Percentiles rank a stretch among this genome's conserved stretches.
phyloP scores from a whole-genome alignment of 257 asterid genomes.

The Dorcoceras hygrometricum region DNA sequence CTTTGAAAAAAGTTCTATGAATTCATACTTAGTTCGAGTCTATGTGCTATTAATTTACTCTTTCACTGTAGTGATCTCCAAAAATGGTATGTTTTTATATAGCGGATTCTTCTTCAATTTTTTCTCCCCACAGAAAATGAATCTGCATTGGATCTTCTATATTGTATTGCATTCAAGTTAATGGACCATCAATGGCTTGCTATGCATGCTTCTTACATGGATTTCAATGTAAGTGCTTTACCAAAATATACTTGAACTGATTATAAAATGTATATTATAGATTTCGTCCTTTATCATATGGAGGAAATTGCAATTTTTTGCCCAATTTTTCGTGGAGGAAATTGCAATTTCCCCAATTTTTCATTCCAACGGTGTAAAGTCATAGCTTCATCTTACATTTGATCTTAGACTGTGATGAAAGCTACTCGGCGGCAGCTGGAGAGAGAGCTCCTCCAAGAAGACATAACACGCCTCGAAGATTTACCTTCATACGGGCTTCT shows the following conservation, averaged over 20 bases:
- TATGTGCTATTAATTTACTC: background rate
- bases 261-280: too few species aligned
- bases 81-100: background rate
- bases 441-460: constrained; percentile 86
- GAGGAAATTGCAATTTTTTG: too few species aligned
- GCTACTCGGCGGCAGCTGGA: constrained; percentile 95
- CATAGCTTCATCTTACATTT: background rate
- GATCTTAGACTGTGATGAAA: constrained; percentile 81
- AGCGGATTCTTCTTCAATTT: constrained; percentile 21
- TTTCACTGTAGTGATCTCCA: background rate
- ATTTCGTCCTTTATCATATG: too few species aligned
- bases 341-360: background rate
- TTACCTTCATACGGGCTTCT: constrained; percentile 86
- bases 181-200: constrained; percentile 96
- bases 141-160: constrained; percentile 89
- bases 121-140: constrained; percentile 64
- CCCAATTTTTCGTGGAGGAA: too few species aligned
- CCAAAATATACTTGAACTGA: background rate
- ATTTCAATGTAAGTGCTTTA: constrained; percentile 72
- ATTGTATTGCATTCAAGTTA: constrained; percentile 93
- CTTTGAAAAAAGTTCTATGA: background rate
- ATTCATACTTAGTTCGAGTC: background rate
- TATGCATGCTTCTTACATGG: constrained; percentile 99
- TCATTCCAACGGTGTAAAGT: background rate
- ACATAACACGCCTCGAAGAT: constrained; percentile 71